Conservation (phyloP, 108 stramenopile species). For the Nannochloropsis gaditana region DNA sequence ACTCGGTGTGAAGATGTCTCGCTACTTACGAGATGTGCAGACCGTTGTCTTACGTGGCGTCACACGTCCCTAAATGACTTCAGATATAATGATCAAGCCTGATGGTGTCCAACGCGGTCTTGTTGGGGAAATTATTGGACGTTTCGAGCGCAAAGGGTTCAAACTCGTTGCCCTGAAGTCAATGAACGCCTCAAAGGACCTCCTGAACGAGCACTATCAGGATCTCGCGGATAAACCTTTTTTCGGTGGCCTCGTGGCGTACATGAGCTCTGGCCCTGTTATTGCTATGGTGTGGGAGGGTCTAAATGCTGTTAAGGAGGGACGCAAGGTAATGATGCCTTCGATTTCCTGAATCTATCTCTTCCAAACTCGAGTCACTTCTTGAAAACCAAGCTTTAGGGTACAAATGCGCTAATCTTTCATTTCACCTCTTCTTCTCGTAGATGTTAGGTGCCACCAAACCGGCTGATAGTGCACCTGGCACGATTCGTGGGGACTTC, state of each 20-base stretch:
- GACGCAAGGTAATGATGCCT: slow-evolving; percentile 59
- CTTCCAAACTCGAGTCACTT: background rate
- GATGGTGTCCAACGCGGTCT: slow-evolving; percentile 98
- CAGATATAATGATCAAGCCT: slow-evolving; percentile 88
- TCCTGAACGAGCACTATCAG: slow-evolving; percentile 89
- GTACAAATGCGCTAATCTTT: background rate
- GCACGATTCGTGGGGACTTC: slow-evolving; percentile 97
- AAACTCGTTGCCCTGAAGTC: slow-evolving; percentile 98
- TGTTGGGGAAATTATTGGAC: slow-evolving; percentile 93
- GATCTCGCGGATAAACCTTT: slow-evolving; percentile 83
- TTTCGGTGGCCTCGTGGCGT: slow-evolving; percentile 86
- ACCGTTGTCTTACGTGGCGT: too few species aligned
- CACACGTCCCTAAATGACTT: too few species aligned
- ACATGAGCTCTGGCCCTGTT: slow-evolving; percentile 92
- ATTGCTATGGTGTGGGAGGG: slow-evolving; percentile 59
- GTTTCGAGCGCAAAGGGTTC: slow-evolving; percentile 90
- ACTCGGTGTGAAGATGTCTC: too few species aligned
- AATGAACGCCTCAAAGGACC: slow-evolving; percentile 66
- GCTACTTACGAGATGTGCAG: too few species aligned
- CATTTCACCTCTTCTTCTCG: background rate
- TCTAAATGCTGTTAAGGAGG: slow-evolving; percentile 46
- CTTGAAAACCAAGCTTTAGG: background rate
- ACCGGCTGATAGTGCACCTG: slow-evolving; percentile 85
- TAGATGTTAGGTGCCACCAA: slow-evolving; percentile 97
- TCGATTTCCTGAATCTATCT: background rate